Base-by-base conservation (phyloP, 2,329 filamentous ascomycete species). In the Aspergillus arachidicola region DNA sequence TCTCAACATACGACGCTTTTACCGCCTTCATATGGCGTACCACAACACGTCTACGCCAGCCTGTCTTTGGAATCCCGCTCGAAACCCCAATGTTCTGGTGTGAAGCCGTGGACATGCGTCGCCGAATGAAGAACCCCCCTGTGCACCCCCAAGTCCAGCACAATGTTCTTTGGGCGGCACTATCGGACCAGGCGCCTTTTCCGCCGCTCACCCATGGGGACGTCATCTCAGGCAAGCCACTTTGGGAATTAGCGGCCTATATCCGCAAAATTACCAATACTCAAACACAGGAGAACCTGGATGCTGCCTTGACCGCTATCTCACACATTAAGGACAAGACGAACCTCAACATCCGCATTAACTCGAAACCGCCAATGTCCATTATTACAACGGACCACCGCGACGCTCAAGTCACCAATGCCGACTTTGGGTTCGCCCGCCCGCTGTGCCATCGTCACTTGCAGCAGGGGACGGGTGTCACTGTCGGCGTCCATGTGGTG, bases 1-100 rank as follows among this genome's bases (percentile, higher is more conserved):
- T 83, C 38, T 83, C 81, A 4, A 83, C 79, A 2, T 83, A 82
- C 64, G 81, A 83, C 57, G 80, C 80, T n/a, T 76, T 79, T 60
- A 72, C 74, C 1, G 80, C 81, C 11, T 77, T 78, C 46, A 72
- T 83, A 10, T 82, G 80, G 79, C 77, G 80, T 1, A 67, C 69
- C 9, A 61, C 80, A 0, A 73, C 78, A 4, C 69, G 72, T 2
- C 68, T 77, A 12, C 73, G 79, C 16, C 72, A 73, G 0, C 68
- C 69, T 0, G 34, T 78, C 0, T 80, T 75, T 63, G 68, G 76
- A 0, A 64, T 71, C 0, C 72, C 75, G 16, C 69, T 71, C 10
- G 51, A 62, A 0, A 65, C 65, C 6, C 72, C 68, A 3, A 57
- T 75, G 9, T 69, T 73, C 30, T 80, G 76, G 76, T 70, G 58